A percentile compares a stretch with the other conserved stretches of the same genome.
phyloP scores from a whole-genome alignment of 192 early-diverging fungal species.

The Backusella westeae region DNA sequence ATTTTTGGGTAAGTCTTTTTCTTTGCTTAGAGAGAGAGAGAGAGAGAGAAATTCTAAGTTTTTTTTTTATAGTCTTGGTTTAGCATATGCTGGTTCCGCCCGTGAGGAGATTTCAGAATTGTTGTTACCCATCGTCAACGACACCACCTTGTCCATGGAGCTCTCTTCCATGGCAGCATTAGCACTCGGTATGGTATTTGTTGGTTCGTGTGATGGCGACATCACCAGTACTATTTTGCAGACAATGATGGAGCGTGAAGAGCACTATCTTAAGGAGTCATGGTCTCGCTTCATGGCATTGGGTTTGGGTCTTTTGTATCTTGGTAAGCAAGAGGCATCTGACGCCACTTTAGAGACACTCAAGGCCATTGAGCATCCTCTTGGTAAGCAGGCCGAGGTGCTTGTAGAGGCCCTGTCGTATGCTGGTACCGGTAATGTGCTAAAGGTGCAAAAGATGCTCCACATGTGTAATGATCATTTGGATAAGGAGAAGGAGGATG shows the following conservation, averaged over 20 bases:
- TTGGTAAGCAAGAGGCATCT: slow-evolving; percentile 85
- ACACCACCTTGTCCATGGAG: slow-evolving; percentile 82
- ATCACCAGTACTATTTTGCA: slow-evolving; percentile 89
- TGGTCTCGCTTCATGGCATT: slow-evolving; percentile 93
- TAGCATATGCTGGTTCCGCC: slow-evolving; percentile 92
- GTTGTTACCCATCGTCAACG: slow-evolving; percentile 78
- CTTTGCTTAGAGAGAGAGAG: background rate
- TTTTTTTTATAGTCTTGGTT: slow-evolving; percentile 64
- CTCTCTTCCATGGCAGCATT: slow-evolving; percentile 86
- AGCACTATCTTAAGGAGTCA: slow-evolving; percentile 79
- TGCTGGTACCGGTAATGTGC: slow-evolving; percentile 94
- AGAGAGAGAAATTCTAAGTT: background rate
- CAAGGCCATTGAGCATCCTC: slow-evolving; percentile 91
- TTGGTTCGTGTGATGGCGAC: slow-evolving; percentile 87
- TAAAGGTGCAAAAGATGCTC: slow-evolving; percentile 96
- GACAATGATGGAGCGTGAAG: slow-evolving; percentile 94
- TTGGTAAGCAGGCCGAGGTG: slow-evolving; percentile 85
- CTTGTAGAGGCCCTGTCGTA: slow-evolving; percentile 90
- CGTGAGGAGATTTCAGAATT: slow-evolving; percentile 84
- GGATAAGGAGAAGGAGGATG: slow-evolving; percentile 81
- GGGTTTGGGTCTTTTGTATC: slow-evolving; percentile 84
- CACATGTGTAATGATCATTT: slow-evolving; percentile 95
- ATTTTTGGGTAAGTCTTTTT: slow-evolving; percentile 65
- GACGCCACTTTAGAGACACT: slow-evolving; percentile 93
- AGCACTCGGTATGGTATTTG: slow-evolving; percentile 89